A percentile compares a stretch with the other conserved stretches of the same genome.
Evolutionary conservation across 169 alveolate genomes (phyloP).

Genomic region (Eimeria tenella): DNA sequence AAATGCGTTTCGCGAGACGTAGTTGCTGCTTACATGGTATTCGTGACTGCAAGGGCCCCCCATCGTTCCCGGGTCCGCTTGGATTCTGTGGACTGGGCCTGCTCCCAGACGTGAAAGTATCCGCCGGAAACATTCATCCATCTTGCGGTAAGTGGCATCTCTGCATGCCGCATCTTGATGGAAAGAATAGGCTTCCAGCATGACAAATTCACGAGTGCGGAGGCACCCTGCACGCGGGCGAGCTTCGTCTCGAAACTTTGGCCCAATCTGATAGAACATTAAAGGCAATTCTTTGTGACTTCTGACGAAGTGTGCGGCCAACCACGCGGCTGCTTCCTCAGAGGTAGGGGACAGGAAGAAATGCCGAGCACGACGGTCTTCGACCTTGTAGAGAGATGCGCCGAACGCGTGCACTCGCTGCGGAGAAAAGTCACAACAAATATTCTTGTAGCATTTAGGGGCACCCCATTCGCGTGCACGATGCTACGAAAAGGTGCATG

Average conservation of each 20-base stretch:
- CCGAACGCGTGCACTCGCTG: slow-evolving; percentile 59
- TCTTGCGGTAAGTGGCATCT: slow-evolving; percentile 12
- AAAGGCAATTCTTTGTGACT: slow-evolving; percentile 56
- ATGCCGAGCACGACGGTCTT: slow-evolving; percentile 58
- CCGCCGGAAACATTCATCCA: slow-evolving; percentile 55
- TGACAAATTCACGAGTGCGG: slow-evolving; percentile 66
- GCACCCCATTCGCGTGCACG: no score
- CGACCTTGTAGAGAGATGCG: slow-evolving; percentile 36
- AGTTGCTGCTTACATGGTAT: slow-evolving; percentile 32
- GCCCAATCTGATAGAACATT: slow-evolving; percentile 57
- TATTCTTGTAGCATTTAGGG: no score
- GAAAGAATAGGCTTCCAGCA: slow-evolving; percentile 66
- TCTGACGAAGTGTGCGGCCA: slow-evolving; percentile 36
- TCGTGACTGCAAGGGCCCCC: slow-evolving; percentile 72
- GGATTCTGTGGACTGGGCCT: slow-evolving; percentile 45
- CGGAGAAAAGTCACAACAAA: slow-evolving; percentile 1
- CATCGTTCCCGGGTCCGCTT: slow-evolving; percentile 56
- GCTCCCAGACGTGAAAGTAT: slow-evolving; percentile 51
- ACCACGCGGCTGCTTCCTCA: slow-evolving; percentile 69
- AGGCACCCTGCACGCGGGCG: slow-evolving; percentile 71
- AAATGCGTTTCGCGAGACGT: not conserved
- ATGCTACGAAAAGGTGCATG: no score
- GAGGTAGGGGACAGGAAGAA: slow-evolving; percentile 59
- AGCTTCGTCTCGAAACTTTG: slow-evolving; percentile 53
- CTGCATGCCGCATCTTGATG: slow-evolving; percentile 35